Base-by-base conservation (phyloP, 2,329 filamentous ascomycete species). In the Colletotrichum sp. region DNA sequence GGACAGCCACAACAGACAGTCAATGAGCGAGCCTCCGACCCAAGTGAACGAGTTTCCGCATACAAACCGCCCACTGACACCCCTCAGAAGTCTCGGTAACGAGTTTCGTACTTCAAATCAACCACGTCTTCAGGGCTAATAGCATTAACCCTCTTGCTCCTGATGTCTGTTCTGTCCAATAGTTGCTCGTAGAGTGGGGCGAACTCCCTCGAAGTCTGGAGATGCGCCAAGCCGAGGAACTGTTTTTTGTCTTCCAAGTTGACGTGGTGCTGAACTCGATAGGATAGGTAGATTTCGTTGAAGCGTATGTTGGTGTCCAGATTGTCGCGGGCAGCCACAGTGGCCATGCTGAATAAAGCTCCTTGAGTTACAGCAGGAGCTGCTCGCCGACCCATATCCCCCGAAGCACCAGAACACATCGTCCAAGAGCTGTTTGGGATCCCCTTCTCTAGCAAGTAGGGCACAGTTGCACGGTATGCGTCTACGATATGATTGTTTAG, bases 201-300 rank as follows among this genome's bases (percentile, higher is more conserved):
- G 8, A 77, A 77, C 61, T 75, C 75, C 48, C 52, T 66, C 2
- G 57, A 36, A 14, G 30, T 21, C 12, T 60, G 36, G 10, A 61
- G 60, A 26, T 64, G 21, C n/a, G 21, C 43, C 16, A 57, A 73
- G 9, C 79, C 80, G 14, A 60, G 21, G 18, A 59, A 48, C 52
- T 68, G 66, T 9, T 18, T 26, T 21, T 60, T 24, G 34, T 68
- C 52, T 16, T 21, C 24, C 32, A 68, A 24, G 32, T 68, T 77
- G 5, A 71, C 78, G 69, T 82, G 81, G 6, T 80, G 74, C 70
- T 82, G 79, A 24, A 84, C 82, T 4, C 79, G 80, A 13, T 79
- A 79, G 63, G 52, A 77, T 3, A 86, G 82, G 68, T 83, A 85
- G n/a, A 85, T 78, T 72, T 86, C 85, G 70, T 85, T 85, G 78